These are phyloP conservation scores for Coccomyxa subellipsoidea DNA, from an alignment of 163 green algal species.

Conservation along the genomic window DNA sequence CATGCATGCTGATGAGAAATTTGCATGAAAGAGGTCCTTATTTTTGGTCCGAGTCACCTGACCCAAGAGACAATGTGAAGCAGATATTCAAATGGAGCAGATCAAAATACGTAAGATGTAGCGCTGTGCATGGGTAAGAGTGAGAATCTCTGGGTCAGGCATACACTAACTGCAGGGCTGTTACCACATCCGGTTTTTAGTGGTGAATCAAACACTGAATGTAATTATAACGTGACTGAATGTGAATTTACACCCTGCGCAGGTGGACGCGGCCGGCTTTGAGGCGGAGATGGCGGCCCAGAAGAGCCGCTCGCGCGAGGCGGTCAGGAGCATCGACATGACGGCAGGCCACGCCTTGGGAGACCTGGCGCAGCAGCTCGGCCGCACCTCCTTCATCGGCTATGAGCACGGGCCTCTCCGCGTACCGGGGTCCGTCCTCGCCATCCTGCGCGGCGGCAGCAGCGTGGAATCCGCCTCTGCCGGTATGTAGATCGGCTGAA, in stretches of 20 bases:
- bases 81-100: too few relatives aligned
- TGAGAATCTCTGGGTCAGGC: too few relatives aligned
- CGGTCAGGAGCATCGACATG: conserved; percentile 52
- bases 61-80: too few relatives aligned
- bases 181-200: too few relatives aligned
- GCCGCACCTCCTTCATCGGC: conserved; percentile 48
- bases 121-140: too few relatives aligned
- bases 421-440: conserved; percentile 23
- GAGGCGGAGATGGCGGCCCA: conserved; percentile 75
- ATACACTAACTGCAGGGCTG: too few relatives aligned
- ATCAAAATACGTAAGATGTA: too few relatives aligned
- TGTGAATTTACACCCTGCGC: neutral
- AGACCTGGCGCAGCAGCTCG: conserved; percentile 31
- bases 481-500: neutral
- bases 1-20: too few relatives aligned
- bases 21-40: too few relatives aligned
- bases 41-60: too few relatives aligned
- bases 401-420: conserved; percentile 37
- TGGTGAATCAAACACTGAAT: too few relatives aligned
- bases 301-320: conserved; percentile 56
- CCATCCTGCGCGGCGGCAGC: conserved; percentile 27
- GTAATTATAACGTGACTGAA: neutral
- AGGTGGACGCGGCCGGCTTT: conserved; percentile 79
- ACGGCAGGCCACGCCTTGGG: conserved; percentile 37
- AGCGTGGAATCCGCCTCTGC: conserved; percentile 25